Evolutionary conservation across 164 flowering plant species (phyloP).

Genomic region (Annona squamosa): DNA sequence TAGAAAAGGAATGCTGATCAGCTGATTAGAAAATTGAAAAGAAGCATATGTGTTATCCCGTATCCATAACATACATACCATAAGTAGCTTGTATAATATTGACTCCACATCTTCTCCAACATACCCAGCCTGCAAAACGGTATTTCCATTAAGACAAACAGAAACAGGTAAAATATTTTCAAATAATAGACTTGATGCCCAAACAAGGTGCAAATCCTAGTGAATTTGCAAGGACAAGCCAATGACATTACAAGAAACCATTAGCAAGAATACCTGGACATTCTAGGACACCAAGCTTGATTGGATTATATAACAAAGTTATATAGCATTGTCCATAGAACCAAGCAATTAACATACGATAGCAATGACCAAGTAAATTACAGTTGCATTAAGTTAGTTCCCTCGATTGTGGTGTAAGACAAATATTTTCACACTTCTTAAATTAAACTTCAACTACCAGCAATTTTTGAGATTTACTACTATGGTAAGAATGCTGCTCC

Average conservation of each 20-base stretch:
- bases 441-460: background rate
- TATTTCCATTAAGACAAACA: too few relatives aligned
- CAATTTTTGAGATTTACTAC: background rate
- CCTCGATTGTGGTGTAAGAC: background rate
- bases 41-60: background rate
- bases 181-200: background rate
- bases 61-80: constrained; percentile 34
- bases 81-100: constrained; percentile 77
- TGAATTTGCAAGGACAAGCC: background rate
- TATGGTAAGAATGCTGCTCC: too few relatives aligned
- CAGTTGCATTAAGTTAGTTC: background rate
- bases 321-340: background rate
- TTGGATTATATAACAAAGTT: background rate
- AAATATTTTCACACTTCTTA: background rate
- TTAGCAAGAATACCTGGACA: background rate
- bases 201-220: background rate
- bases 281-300: background rate
- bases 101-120: constrained; percentile 99
- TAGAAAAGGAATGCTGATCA: background rate
- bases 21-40: too few relatives aligned
- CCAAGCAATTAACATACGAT: background rate
- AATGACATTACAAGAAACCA: background rate
- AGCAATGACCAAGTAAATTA: background rate
- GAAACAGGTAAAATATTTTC: background rate
- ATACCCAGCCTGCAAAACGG: constrained; percentile 27